phyloP scores from a whole-genome alignment of 176 grass and related monocot genomes.

The Neostapfia colusana region DNA sequence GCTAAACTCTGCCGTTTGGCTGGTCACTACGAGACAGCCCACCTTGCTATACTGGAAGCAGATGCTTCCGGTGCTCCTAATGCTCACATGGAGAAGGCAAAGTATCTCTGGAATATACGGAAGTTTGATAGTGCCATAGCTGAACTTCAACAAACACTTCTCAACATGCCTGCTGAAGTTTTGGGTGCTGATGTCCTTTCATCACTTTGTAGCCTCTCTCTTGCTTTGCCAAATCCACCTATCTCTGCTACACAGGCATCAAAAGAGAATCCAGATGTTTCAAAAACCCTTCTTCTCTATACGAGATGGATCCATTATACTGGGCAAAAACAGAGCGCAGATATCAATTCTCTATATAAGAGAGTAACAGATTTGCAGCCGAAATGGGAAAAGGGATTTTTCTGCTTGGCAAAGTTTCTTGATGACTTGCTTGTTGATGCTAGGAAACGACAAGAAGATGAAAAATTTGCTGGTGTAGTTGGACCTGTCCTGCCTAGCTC shows the following conservation, averaged over 20 bases:
- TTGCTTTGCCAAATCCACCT: constrained; percentile 82
- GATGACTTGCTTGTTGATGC: constrained; percentile 96
- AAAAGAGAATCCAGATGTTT: constrained; percentile 78
- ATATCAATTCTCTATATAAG: constrained; percentile 75
- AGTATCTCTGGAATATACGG: constrained; percentile 85
- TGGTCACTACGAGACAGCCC: constrained; percentile 86
- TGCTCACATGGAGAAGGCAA: constrained; percentile 93
- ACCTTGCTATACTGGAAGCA: constrained; percentile 92
- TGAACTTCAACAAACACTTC: constrained; percentile 88
- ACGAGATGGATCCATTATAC: constrained; percentile 98
- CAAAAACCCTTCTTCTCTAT: constrained; percentile 94
- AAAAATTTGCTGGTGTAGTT: constrained; percentile 51
- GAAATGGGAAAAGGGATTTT: constrained; percentile 96
- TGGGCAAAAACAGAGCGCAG: constrained; percentile 85
- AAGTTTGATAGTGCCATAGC: constrained; percentile 92
- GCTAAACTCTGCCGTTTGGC: constrained; percentile 88
- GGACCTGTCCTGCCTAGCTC: constrained; percentile 41
- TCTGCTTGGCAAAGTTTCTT: constrained; percentile 89
- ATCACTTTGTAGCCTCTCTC: constrained; percentile 81
- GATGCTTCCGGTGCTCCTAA: constrained; percentile 78
- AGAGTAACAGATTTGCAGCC: constrained; percentile 83
- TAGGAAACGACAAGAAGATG: constrained; percentile 90
- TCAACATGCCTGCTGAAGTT: constrained; percentile 78
- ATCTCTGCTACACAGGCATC: constrained; percentile 65
- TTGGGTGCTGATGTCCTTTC: constrained; percentile 62